Conservation (phyloP, 2,329 filamentous ascomycete genomes). For the Erysiphe pisi region DNA sequence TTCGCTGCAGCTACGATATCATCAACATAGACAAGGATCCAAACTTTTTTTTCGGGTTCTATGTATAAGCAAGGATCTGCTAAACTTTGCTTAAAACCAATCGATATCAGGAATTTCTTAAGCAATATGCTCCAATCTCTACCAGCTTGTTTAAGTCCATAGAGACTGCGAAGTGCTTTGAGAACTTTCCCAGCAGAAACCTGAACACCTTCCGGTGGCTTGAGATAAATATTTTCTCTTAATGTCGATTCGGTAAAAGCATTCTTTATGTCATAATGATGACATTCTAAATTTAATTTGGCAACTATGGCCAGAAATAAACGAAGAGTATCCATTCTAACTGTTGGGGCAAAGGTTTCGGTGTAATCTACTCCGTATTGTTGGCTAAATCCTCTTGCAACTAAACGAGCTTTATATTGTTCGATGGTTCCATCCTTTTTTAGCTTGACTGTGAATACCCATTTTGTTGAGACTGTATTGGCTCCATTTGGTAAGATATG, state of each 20-base stretch:
- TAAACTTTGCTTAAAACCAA: background rate
- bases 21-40: no score
- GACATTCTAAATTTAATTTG: no score
- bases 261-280: no score
- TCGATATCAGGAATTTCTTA: background rate
- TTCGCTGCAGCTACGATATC: background rate
- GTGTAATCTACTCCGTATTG: no score
- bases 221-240: background rate
- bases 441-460: background rate
- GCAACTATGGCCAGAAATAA: no score
- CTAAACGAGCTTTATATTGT: no score
- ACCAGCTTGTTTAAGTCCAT: conserved; percentile 18
- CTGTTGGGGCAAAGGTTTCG: no score
- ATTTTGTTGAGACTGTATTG: background rate
- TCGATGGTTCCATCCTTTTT: no score
- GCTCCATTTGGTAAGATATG: background rate
- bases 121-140: background rate
- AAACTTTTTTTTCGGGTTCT: background rate
- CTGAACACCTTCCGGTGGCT: background rate
- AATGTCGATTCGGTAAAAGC: background rate
- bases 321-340: no score
- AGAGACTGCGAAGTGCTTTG: background rate
- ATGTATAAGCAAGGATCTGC: background rate
- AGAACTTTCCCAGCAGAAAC: background rate
- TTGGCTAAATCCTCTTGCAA: no score